Percentiles rank a stretch among this genome's conserved stretches.
Evolutionary conservation across 306 rosid species (phyloP).

Genomic region (Adenanthera pavonina): DNA sequence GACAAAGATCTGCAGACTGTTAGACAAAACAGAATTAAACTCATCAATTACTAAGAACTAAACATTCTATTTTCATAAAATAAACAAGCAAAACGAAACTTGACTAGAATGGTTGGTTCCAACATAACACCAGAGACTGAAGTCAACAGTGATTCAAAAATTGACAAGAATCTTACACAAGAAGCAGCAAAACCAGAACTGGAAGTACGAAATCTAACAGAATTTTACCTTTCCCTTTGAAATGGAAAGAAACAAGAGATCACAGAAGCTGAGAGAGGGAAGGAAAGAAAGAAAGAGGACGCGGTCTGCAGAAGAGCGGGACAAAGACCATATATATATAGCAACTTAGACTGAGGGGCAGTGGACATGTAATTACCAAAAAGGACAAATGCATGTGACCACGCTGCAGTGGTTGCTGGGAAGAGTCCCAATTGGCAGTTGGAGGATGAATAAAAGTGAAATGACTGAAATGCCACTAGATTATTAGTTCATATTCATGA

Average conservation of each 20-base stretch:
- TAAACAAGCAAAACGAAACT: background rate
- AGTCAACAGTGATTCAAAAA: constrained; percentile 23
- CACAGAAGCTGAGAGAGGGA: background rate
- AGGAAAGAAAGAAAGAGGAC: background rate
- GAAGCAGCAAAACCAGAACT: constrained; percentile 27
- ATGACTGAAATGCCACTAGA: constrained; percentile 30
- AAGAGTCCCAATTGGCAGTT: constrained; percentile 27
- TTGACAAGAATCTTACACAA: background rate
- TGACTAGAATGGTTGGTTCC: constrained; percentile 26
- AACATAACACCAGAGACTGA: constrained; percentile 14
- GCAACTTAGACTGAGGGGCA: constrained; percentile 44
- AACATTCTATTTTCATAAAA: constrained; percentile 9
- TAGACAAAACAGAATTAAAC: constrained; percentile 34
- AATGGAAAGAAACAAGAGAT: constrained; percentile 1
- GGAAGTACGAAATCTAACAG: constrained; percentile 2
- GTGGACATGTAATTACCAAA: constrained; percentile 33
- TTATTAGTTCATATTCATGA: background rate
- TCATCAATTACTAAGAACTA: constrained; percentile 10
- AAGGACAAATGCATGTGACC: constrained; percentile 39
- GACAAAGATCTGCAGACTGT: constrained; percentile 47
- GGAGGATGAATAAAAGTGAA: background rate
- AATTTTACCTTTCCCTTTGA: constrained; percentile 38
- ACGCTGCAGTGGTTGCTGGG: constrained; percentile 32
- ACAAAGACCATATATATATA: constrained; percentile 47
- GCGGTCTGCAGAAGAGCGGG: constrained; percentile 32